Percentiles rank a stretch among this genome's conserved stretches.
Evolutionary conservation across 495 filamentous ascomycete species (phyloP).

Genomic region (Trichoderma orchidacearum): DNA sequence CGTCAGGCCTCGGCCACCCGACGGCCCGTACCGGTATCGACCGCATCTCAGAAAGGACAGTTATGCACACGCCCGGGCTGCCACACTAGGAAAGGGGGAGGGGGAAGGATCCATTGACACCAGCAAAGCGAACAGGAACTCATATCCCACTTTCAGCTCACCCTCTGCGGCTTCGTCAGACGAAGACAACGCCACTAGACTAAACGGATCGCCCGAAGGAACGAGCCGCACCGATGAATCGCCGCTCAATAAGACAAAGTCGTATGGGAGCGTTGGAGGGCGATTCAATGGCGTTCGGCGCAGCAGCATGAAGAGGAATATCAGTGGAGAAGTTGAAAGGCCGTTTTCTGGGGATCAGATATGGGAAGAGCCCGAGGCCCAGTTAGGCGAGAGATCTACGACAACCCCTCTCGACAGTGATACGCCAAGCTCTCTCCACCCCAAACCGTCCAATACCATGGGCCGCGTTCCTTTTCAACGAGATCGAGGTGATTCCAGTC

Average conservation of each 20-base stretch:
- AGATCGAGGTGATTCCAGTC: conserved; percentile 12
- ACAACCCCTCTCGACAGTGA: conserved; percentile 12
- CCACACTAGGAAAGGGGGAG: conserved; percentile 40
- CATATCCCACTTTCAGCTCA: conserved; percentile 25
- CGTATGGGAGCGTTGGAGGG: conserved; percentile 6
- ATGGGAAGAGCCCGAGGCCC: conserved; percentile 65
- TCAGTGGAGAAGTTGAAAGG: conserved; percentile 42
- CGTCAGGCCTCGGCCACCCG: conserved; percentile 37
- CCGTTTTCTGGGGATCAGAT: conserved; percentile 67
- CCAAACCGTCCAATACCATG: conserved; percentile 46
- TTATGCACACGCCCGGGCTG: conserved; percentile 46
- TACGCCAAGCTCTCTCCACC: not conserved
- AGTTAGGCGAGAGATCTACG: conserved; percentile 10
- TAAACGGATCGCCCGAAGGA: not conserved
- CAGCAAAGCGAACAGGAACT: conserved; percentile 29
- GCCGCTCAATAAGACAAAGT: conserved; percentile 5
- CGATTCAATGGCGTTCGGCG: conserved; percentile 17
- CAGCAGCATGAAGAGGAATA: conserved; percentile 38
- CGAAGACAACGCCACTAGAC: conserved; percentile 14
- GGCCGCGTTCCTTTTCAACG: conserved; percentile 35
- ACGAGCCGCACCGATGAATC: not conserved
- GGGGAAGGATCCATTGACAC: conserved; percentile 32
- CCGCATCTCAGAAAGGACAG: conserved; percentile 46
- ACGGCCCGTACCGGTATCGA: conserved; percentile 51
- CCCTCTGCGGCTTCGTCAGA: conserved; percentile 36